These are phyloP conservation scores for Paraphaeosphaeria sporulosa DNA, from an alignment of 2,329 filamentous ascomycete genomes.

Conservation along the genomic window DNA sequence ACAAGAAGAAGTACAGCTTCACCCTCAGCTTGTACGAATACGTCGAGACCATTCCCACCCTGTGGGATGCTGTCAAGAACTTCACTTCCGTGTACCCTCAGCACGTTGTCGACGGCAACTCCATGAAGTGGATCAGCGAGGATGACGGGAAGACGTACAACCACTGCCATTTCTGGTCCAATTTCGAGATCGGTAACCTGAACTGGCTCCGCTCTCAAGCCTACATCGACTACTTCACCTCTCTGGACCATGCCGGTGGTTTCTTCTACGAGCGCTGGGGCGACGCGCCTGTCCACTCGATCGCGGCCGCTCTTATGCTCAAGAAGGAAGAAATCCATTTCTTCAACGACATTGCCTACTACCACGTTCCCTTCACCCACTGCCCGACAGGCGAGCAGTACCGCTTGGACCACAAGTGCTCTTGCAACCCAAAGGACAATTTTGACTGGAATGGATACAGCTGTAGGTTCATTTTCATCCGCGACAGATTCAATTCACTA, in stretches of 20 bases:
- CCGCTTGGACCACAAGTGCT: slow-evolving; percentile 84
- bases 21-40: slow-evolving; percentile 96
- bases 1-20: slow-evolving; percentile 98
- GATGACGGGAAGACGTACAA: slow-evolving; percentile 94
- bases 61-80: slow-evolving; percentile 95
- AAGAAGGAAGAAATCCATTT: slow-evolving; percentile 96
- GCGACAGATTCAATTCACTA: slow-evolving; percentile 9
- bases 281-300: slow-evolving; percentile 97
- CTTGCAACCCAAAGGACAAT: slow-evolving; percentile 95
- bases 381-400: slow-evolving; percentile 91
- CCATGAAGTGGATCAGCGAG: slow-evolving; percentile 89
- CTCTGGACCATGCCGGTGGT: slow-evolving; percentile 87
- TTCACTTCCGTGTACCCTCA: slow-evolving; percentile 92
- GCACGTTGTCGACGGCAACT: slow-evolving; percentile 83
- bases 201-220: slow-evolving; percentile 90
- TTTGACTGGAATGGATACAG: slow-evolving; percentile 99
- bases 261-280: slow-evolving; percentile 99
- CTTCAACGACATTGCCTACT: slow-evolving; percentile 99
- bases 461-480: slow-evolving; percentile 67
- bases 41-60: slow-evolving; percentile 90
- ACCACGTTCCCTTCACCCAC: slow-evolving; percentile 96
- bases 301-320: slow-evolving; percentile 85
- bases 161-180: slow-evolving; percentile 99
- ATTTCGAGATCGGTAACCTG: slow-evolving; percentile 95
- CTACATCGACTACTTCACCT: slow-evolving; percentile 90